Conservation (phyloP, 2,329 filamentous ascomycete species). For the Coleophoma crateriformis region DNA sequence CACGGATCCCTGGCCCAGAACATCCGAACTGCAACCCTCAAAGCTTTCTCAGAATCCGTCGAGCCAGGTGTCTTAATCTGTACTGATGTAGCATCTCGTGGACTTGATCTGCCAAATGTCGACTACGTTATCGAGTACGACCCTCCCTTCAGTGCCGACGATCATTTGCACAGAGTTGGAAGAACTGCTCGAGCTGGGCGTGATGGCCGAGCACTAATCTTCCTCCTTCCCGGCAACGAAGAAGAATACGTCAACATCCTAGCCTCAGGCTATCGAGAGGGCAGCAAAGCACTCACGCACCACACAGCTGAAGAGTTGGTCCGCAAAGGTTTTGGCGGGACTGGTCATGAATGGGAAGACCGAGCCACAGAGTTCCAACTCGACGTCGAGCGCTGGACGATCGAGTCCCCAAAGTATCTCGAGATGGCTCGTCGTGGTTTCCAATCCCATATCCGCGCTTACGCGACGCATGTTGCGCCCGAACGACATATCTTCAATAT, state of each 20-base stretch:
- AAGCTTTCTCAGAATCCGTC: constrained; percentile 68
- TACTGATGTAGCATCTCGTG: constrained; percentile 92
- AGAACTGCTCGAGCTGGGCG: constrained; percentile 91
- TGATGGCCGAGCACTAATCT: constrained; percentile 79
- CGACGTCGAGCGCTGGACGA: constrained; percentile 58
- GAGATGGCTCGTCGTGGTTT: constrained; percentile 81
- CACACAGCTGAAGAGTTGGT: constrained; percentile 62
- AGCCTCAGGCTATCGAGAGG: constrained; percentile 29
- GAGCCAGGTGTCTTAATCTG: constrained; percentile 81
- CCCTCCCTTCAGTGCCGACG: constrained; percentile 85
- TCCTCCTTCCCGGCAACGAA: constrained; percentile 85
- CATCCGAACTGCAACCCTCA: constrained; percentile 79
- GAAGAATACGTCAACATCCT: constrained; percentile 74
- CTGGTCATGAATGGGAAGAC: constrained; percentile 54
- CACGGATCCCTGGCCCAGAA: constrained; percentile 89
- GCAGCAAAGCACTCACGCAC: constrained; percentile 61
- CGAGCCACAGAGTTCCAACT: constrained; percentile 64
- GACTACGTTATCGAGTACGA: constrained; percentile 96
- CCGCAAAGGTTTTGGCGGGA: constrained; percentile 54
- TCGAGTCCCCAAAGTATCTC: constrained; percentile 61
- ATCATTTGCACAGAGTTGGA: constrained; percentile 91
- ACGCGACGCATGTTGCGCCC: constrained; percentile 84
- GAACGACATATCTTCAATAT: constrained; percentile 90
- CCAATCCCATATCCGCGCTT: constrained; percentile 88
- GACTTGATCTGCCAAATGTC: constrained; percentile 90